A percentile compares a stretch with the other conserved stretches of the same genome.
These are phyloP conservation scores for Catharanthus roseus DNA, from an alignment of 257 asterid species.

Conservation along the genomic window DNA sequence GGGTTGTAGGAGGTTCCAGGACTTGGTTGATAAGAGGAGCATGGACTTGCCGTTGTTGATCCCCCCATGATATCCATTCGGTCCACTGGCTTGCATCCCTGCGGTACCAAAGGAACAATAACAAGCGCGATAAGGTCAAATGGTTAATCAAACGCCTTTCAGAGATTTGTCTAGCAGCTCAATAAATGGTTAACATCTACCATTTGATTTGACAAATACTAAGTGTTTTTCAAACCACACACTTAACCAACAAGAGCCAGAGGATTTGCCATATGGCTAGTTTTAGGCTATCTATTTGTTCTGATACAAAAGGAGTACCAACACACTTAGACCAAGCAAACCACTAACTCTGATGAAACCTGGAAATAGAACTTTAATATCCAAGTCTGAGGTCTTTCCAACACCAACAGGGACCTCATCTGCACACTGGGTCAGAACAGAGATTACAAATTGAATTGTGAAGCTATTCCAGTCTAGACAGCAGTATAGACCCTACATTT, in stretches of 20 bases:
- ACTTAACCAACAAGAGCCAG: too few relatives aligned
- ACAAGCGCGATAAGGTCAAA: neutral
- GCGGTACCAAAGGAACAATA: neutral
- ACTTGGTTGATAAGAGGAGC: conserved; percentile 53
- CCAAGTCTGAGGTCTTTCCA: neutral
- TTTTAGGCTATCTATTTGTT: neutral
- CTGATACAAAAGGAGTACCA: neutral
- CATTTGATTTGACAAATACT: neutral
- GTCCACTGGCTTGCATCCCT: conserved; percentile 63
- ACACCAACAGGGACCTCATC: neutral
- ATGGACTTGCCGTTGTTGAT: conserved; percentile 48
- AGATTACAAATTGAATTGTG: neutral
- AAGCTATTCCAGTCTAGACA: neutral
- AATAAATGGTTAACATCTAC: neutral
- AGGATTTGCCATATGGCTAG: neutral
- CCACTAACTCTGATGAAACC: neutral
- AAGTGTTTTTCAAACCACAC: neutral
- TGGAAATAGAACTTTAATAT: neutral
- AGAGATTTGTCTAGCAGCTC: neutral
- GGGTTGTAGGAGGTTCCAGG: conserved; percentile 46
- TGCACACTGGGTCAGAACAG: neutral
- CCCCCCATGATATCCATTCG: conserved; percentile 49
- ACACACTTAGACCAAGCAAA: too few relatives aligned
- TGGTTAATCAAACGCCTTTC: neutral
- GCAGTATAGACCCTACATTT: neutral